Conservation (phyloP, 2,329 filamentous ascomycete genomes). For the Coleophoma cylindrospora region DNA sequence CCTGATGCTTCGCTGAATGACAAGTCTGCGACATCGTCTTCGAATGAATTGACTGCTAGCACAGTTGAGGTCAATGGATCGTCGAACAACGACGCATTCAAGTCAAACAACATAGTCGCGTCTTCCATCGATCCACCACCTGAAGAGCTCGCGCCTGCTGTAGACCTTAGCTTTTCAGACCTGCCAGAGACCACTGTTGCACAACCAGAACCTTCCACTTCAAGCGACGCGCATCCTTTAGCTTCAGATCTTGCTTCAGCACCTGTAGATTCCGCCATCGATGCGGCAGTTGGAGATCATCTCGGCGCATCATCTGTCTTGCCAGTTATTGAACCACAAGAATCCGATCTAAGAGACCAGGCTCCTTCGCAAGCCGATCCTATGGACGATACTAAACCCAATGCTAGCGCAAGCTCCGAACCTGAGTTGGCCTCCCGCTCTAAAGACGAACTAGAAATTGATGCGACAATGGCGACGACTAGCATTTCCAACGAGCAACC, state of each 20-base stretch:
- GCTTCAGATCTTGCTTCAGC: conserved; percentile 7
- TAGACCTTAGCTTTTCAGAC: conserved; percentile 9
- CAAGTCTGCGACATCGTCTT: conserved; percentile 2
- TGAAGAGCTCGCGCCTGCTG: conserved; percentile 7
- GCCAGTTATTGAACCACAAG: conserved; percentile 23
- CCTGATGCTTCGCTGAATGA: conserved; percentile 10
- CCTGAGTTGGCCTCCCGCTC: not conserved
- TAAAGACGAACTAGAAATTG: not conserved
- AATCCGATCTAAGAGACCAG: conserved; percentile 24
- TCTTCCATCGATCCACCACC: not conserved
- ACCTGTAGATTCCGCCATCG: conserved; percentile 12
- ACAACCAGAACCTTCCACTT: conserved; percentile 6
- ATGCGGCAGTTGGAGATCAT: conserved; percentile 18
- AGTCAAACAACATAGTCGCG: conserved; percentile 21
- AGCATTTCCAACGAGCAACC: not conserved
- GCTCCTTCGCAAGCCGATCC: not conserved
- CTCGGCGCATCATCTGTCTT: conserved; percentile 19
- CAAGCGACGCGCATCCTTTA: conserved; percentile 6
- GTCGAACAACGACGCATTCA: conserved; percentile 18
- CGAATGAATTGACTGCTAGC: conserved; percentile 2
- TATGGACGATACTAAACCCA: not conserved
- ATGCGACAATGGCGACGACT: not conserved
- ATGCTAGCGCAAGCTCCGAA: not conserved
- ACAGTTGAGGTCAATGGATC: conserved; percentile 15
- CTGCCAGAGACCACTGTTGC: conserved; percentile 13